Evolutionary conservation across 768 basidiomycete species (phyloP), one percentile per base, ranked within the genome.

Genomic region (Kondoa subrosea): DNA sequence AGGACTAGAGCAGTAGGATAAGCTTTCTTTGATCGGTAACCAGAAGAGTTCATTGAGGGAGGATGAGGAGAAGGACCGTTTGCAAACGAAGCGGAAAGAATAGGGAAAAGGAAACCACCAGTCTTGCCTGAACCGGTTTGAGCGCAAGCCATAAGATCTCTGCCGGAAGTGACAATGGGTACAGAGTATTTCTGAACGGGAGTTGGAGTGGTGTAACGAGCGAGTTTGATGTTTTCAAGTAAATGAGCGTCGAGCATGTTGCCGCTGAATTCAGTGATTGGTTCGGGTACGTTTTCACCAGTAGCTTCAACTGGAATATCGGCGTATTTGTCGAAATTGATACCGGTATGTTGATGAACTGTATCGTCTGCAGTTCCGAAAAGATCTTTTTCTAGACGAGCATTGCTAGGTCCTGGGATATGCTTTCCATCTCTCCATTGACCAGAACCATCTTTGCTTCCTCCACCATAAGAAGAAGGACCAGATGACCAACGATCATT

Each of bases 171-270:
- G 73, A 99, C 92, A 76, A 97, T 97, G 77, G 95, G 95, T 75
- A 99, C 87, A 73, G 95, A 97, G 78, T 97, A 93, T 82, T 97
- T 97, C 85, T 99, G 95, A 73, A 99, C 95, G 27, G 95, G 95
- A 64, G 95, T 99, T 12, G 95, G 95, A 56, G 85, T 91, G 68
- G 85, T 84, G 82, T 97, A 99, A 80, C 84, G 89, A 77, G 95
- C 89, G 78, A 82, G 87, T 33, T 82, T 80, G 72, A 99, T 99
- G 79, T 99, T 99, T 79, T 95, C 91, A 72, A 97, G 81, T 50
- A 99, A 84, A 77, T 92, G 86, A 58, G 88, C 83, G 78, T 99
- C 91, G 74, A 99, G 80, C 70, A 91, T 92, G 59, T 91, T 87
- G 74, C 81, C 84, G 68, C 87, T 87, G 80, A 99, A 99, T 56